Base-by-base conservation (phyloP, 352 stramenopile species). In the Pythium aristosporum region DNA sequence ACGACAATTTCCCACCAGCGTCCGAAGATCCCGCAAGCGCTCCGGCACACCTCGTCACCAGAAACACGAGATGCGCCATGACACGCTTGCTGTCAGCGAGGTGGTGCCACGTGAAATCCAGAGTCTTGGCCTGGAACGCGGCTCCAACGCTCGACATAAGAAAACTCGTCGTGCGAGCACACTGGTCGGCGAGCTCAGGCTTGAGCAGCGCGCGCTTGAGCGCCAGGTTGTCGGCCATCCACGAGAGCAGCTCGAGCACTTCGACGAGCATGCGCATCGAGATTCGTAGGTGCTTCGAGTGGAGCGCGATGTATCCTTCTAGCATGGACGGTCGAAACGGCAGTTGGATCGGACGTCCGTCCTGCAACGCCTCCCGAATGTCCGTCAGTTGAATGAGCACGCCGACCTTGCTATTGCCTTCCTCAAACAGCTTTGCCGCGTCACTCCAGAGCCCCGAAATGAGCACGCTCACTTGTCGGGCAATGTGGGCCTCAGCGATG, bases 391-490 rank as follows among this genome's bases (percentile, higher is more conserved):
- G 84, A 12, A 72, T 70, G 47, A 92, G 72, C 9, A 81, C 79
- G 41, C 65, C 71, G 18, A 87, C 85, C 54, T 91, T 92, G 51
- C 55, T 77, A 20, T 75, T 77, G 42, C 73, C 71, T 66, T 92
- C 81, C 43, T 92, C 84, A 15, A 91, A 74, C 10, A 92, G 54
- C 57, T 87, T 88, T 21, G 79, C 74, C 10, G 88, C 78, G 62
- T 92, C 84, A 49, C 80, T 83, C 82, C 80, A 89, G 7, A 91
- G 59, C 0, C 82, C 80, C n/a, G 72, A 82, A 23, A 91, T 61
- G n/a, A 91, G 63, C 36, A 74, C 72, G 21, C 72, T 82, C 16
- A 88, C 57, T 60, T 88, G 79, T 12, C 68, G 80, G 44, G 53
- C 58, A 8, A 67, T 23, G 7, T 37, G 66, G 18, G 54, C 34